Evolutionary conservation across 163 green algal species (phyloP), one percentile per base, ranked within the genome.

Genomic region (Prototheca cutis): DNA sequence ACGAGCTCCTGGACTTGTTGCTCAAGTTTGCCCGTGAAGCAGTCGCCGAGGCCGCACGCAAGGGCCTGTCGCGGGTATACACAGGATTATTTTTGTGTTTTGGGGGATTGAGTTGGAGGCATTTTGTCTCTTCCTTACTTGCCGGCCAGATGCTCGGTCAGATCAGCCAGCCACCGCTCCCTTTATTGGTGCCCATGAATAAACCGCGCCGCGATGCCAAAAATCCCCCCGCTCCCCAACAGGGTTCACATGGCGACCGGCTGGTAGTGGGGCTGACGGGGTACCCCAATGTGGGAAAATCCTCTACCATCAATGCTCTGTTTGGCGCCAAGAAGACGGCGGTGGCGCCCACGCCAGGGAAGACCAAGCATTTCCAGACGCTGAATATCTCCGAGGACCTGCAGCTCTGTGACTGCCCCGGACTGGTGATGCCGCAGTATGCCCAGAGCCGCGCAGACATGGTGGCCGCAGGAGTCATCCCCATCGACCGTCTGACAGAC

Each of bases 251-350:
- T 24, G 54, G 59, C 39, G 61, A 73, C 28, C 66, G 73, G 13
- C 60, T 89, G 31, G 80, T 91, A 55, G 89, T 98, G 19, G 93
- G 93, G 10, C 76, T 99, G 40, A 93, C 95, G 5, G 93, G 93
- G 48, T 99, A 96, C 72, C 93, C 93, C 55, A 99, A 99, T 74
- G 93, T 99, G n/a, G 93, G 93, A 58, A 99, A 99, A 76, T 94
- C 82, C 5, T 92, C 80, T 42, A 99, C 91, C 60, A 95, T 99
- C 76, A 99, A 99, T 66, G 93, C 92, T 3, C 73, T 99, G 23
- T 93, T 95, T 72, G 93, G 91, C 5, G 69, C 73, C 55, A 99
- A 98, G 67, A 96, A 95, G 73, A 95, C 91, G 3, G 84, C 84
- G 0, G 91, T 99, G n/a, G 86, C 87, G 33, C 69, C 91, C 13